phyloP scores from a whole-genome alignment of 2,329 filamentous ascomycete genomes.

The Lachnum nothofagi region DNA sequence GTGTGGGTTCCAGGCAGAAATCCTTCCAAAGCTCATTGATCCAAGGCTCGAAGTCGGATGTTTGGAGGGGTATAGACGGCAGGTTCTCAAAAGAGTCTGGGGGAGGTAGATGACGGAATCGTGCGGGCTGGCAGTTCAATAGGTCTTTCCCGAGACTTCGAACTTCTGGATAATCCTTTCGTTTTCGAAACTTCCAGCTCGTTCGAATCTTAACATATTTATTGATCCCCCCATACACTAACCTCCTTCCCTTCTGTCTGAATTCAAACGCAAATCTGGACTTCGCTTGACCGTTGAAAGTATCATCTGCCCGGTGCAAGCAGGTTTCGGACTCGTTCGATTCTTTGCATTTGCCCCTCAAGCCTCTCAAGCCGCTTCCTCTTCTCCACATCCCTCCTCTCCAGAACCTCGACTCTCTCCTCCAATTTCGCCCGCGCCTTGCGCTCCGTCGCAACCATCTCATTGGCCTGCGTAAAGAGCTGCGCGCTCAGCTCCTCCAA shows the following conservation, averaged over 20 bases:
- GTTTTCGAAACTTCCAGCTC: conserved; percentile 5
- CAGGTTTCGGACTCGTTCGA: conserved; percentile 64
- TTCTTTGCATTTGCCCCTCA: conserved; percentile 64
- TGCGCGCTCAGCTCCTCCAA: conserved; percentile 72
- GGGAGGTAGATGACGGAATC: conserved; percentile 9
- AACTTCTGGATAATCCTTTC: background rate
- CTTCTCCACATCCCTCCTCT: conserved; percentile 67
- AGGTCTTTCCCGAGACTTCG: background rate
- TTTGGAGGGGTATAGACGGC: conserved; percentile 10
- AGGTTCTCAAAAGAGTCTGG: conserved; percentile 2
- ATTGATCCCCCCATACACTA: conserved; percentile 14
- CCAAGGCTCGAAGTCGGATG: conserved; percentile 22
- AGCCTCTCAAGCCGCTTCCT: conserved; percentile 61
- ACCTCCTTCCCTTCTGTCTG: background rate
- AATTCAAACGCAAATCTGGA: conserved; percentile 2
- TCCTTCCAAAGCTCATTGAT: conserved; percentile 25
- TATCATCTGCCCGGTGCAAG: conserved; percentile 36
- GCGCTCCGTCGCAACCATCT: conserved; percentile 78
- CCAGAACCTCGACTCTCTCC: conserved; percentile 62
- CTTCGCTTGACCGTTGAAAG: background rate
- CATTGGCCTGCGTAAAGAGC: conserved; percentile 77
- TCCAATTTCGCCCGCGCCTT: conserved; percentile 66
- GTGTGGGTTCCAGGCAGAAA: conserved; percentile 27
- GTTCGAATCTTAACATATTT: conserved; percentile 22
- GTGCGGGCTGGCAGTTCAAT: conserved; percentile 6